A percentile compares a stretch with the other conserved stretches of the same genome.
Conservation (phyloP, 2,329 filamentous ascomycete genomes). For the Botrytis deweyae region DNA sequence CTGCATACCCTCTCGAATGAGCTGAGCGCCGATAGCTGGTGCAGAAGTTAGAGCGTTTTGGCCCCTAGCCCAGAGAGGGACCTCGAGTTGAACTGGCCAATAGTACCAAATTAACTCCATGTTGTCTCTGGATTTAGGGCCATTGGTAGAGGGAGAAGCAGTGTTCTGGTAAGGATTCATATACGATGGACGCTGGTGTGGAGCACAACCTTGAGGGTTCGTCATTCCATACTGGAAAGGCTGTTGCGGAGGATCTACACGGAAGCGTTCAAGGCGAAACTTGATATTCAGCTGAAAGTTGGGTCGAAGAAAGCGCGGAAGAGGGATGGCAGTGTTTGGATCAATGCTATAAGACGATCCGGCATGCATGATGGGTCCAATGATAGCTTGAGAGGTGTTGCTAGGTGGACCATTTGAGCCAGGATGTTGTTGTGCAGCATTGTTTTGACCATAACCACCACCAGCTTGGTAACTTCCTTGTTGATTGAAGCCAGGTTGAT, state of each 20-base stretch:
- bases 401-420: neutral
- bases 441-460: neutral
- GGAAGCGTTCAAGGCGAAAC: conserved; percentile 13
- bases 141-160: neutral
- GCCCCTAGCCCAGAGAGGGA: conserved; percentile 10
- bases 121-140: neutral
- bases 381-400: neutral
- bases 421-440: neutral
- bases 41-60: neutral
- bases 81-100: conserved; percentile 14
- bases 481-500: neutral
- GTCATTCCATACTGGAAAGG: neutral
- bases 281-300: conserved; percentile 3
- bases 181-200: neutral
- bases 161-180: neutral
- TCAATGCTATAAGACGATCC: neutral
- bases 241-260: neutral
- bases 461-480: neutral
- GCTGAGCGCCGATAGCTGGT: neutral
- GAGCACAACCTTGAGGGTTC: neutral
- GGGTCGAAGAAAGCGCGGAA: neutral
- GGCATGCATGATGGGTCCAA: neutral
- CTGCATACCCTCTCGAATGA: conserved; percentile 7
- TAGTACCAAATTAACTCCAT: neutral
- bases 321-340: neutral